Evolutionary conservation across 306 rosid genomes (phyloP), one percentile per base, ranked within the genome.

Genomic region (Sophora flavescens): DNA sequence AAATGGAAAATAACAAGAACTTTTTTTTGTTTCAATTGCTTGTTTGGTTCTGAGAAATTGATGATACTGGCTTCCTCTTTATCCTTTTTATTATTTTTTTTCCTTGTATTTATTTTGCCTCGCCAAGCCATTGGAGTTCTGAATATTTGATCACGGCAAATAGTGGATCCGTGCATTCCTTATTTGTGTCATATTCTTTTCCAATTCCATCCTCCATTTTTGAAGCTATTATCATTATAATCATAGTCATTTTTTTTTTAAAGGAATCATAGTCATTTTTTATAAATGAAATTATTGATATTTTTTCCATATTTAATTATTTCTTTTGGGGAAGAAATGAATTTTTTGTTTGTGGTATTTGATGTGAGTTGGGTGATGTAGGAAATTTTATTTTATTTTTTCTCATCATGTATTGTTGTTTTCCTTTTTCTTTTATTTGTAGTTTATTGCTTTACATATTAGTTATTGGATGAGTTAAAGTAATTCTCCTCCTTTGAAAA

Each of bases 401-500:
- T 62, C 6, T 2, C 28, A 6, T n/a, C 64, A 10, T 69, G 35
- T 33, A 11, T 17, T 63, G 32, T 48, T 15, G 28, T 54, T 74
- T 63, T 36, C 28, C 56, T 28, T 74, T 22, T 53, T 9, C 48
- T 69, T 65, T 53, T 33, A 1, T 39, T 56, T 68, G 44, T 22
- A 32, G 30, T 81, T 58, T 56, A 6, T 65, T 72, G 42, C 57
- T 72, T 79, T 73, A 33, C 60, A 35, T 32, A 17, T 38, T 71
- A 61, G 82, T 70, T 59, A 52, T 65, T 77, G 52, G 75, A 82
- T 67, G 68, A 48, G 60, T 52, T 80, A 47, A 80, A 42, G 76
- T 50, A 32, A 68, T 61, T 56, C 64, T 73, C 76, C 72, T 70
- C 68, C 84, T 82, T 76, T 68, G 33, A 71, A 63, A 70, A 70